Evolutionary conservation across 306 rosid genomes (phyloP).

Genomic region (Macrotyloma uniflorum): DNA sequence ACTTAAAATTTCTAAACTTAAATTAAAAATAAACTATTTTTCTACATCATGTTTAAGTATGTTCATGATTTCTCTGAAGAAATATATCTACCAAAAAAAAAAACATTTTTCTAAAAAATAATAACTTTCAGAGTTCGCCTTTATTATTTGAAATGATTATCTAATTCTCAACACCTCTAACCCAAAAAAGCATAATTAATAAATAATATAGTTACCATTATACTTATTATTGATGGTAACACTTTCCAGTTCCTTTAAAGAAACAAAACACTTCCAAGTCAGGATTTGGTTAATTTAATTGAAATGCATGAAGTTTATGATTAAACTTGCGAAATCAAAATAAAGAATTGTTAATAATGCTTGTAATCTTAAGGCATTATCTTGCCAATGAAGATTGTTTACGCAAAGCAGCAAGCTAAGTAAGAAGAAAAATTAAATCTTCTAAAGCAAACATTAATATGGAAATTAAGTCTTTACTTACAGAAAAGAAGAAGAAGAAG

Average conservation of each 20-base stretch:
- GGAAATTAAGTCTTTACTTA: not conserved
- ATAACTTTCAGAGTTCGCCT: not conserved
- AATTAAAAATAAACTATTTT: no score
- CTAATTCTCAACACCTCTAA: not conserved
- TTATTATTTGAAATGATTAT: not conserved
- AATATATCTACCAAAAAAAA: no score
- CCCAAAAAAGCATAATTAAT: not conserved
- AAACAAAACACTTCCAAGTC: not conserved
- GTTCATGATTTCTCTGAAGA: no score
- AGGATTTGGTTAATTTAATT: not conserved
- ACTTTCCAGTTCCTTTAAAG: not conserved
- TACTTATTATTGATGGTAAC: no score
- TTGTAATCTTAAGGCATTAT: not conserved
- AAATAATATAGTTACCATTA: not conserved
- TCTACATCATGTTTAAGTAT: no score
- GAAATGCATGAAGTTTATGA: not conserved
- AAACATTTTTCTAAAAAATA: no score
- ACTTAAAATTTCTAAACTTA: no score
- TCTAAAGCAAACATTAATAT: not conserved
- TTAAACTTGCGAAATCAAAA: not conserved
- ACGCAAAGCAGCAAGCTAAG: not conserved
- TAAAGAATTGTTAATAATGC: not conserved
- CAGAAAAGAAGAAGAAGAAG: no score
- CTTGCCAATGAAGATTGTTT: not conserved
- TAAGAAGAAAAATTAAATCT: not conserved